A percentile compares a stretch with the other conserved stretches of the same genome.
These are phyloP conservation scores for Fusarium concolor DNA, from an alignment of 2,329 filamentous ascomycete species.

Conservation along the genomic window DNA sequence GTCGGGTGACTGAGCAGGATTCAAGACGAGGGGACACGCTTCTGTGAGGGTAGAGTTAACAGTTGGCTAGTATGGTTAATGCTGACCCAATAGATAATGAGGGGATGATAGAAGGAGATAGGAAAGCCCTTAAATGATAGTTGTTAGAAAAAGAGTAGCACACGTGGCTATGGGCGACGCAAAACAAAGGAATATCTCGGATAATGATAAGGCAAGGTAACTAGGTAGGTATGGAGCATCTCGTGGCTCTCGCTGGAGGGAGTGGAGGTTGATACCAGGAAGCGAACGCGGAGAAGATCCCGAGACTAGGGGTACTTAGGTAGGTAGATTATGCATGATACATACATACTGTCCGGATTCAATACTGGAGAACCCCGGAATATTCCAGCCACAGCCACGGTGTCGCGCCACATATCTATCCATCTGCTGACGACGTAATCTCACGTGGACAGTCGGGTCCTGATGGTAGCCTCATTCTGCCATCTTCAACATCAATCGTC, in stretches of 20 bases:
- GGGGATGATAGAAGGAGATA: slow-evolving; percentile 17
- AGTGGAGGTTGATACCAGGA: slow-evolving; percentile 5
- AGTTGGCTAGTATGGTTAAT: slow-evolving; percentile 27
- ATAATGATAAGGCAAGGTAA: slow-evolving; percentile 10
- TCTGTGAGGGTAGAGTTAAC: slow-evolving; percentile 29
- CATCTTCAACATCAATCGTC: slow-evolving; percentile 20
- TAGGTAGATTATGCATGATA: slow-evolving; percentile 10
- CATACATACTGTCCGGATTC: no score
- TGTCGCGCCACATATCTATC: slow-evolving; percentile 1
- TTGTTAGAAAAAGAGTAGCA: slow-evolving; percentile 1
- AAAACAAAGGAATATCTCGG: slow-evolving; percentile 5
- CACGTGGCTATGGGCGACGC: slow-evolving; percentile 17
- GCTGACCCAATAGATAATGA: slow-evolving; percentile 19
- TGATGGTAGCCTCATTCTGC: slow-evolving; percentile 35
- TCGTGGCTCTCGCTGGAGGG: slow-evolving; percentile 19
- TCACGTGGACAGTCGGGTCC: slow-evolving; percentile 38
- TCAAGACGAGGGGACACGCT: slow-evolving; percentile 4
- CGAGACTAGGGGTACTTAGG: slow-evolving; percentile 22
- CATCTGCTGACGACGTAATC: slow-evolving; percentile 41
- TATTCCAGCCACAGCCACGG: slow-evolving; percentile 1
- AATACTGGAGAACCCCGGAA: slow-evolving; percentile 17
- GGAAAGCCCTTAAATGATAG: slow-evolving; percentile 10
- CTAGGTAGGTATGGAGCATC: slow-evolving; percentile 20
- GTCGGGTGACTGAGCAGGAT: not conserved
- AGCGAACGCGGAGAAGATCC: slow-evolving; percentile 37